Percentiles rank a stretch among this genome's conserved stretches.
Conservation (phyloP, 2,329 filamentous ascomycete genomes). For the Stemphylium beticola region DNA sequence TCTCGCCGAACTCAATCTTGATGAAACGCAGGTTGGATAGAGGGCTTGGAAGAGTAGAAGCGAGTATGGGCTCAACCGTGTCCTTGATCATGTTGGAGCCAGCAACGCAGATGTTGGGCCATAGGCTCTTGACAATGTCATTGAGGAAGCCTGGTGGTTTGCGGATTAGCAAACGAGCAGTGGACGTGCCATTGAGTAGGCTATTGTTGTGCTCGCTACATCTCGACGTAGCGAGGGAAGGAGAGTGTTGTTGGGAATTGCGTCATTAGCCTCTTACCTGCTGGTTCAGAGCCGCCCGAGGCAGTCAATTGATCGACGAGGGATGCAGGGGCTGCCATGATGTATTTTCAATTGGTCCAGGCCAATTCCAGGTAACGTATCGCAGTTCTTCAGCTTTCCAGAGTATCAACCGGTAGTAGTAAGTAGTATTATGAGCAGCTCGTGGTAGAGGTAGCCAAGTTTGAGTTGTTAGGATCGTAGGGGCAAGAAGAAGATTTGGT, state of each 20-base stretch:
- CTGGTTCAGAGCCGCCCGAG: conserved; percentile 51
- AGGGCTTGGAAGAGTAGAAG: conserved; percentile 54
- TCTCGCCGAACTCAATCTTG: conserved; percentile 55
- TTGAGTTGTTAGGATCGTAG: background rate
- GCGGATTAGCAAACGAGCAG: background rate
- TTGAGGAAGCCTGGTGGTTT: conserved; percentile 53
- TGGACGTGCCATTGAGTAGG: background rate
- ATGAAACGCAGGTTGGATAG: conserved; percentile 52
- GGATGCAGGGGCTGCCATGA: conserved; percentile 12
- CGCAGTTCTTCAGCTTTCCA: background rate
- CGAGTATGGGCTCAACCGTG: conserved; percentile 57
- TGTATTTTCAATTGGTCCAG: background rate
- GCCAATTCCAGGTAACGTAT: background rate
- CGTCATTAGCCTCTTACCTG: conserved; percentile 32
- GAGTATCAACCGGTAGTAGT: too few relatives aligned
- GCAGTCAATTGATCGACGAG: conserved; percentile 51
- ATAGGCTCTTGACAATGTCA: conserved; percentile 56
- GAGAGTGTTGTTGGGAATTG: background rate
- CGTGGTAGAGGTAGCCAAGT: too few relatives aligned
- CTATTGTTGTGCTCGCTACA: background rate
- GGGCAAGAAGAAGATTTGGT: background rate
- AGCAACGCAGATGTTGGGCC: conserved; percentile 58
- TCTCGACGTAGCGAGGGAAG: too few relatives aligned
- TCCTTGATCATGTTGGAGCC: conserved; percentile 55
- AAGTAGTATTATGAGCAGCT: too few relatives aligned